phyloP scores from a whole-genome alignment of 768 basidiomycete genomes.

The Candolleomyces efflorescens region DNA sequence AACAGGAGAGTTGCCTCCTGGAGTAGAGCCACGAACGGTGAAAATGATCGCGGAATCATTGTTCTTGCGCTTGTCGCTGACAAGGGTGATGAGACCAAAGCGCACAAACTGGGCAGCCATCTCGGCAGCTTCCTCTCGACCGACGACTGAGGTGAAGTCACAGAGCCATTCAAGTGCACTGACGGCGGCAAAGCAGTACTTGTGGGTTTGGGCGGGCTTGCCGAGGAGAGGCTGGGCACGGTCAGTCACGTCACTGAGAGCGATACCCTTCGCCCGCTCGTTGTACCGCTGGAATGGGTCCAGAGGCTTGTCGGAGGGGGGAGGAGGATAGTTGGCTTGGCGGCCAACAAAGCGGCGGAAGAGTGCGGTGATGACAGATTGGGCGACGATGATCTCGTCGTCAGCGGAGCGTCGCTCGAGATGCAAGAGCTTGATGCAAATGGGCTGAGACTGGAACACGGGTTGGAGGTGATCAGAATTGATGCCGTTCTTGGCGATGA shows the following conservation, averaged over 20 bases:
- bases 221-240: constrained; percentile 51
- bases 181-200: constrained; percentile 81
- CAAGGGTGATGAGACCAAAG: constrained; percentile 83
- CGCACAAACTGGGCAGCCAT: constrained; percentile 98
- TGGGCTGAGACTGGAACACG: constrained; percentile 89
- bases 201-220: constrained; percentile 47
- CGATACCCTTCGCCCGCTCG: constrained; percentile 72
- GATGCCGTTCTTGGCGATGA: constrained; percentile 99
- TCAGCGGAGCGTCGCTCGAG: constrained; percentile 89
- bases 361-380: constrained; percentile 89
- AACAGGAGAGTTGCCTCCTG: constrained; percentile 70
- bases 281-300: constrained; percentile 73
- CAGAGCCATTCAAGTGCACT: constrained; percentile 94
- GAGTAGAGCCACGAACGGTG: constrained; percentile 80
- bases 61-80: constrained; percentile 88
- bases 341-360: constrained; percentile 95
- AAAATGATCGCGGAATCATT: constrained; percentile 93
- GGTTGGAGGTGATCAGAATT: constrained; percentile 87
- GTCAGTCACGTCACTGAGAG: constrained; percentile 68
- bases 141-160: constrained; percentile 95
- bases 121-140: constrained; percentile 94
- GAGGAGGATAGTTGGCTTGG: constrained; percentile 70
- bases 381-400: constrained; percentile 96
- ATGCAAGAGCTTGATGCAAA: constrained; percentile 96
- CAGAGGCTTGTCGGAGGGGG: constrained; percentile 34